These are phyloP conservation scores for Leptoxyphium fumago DNA, from an alignment of 2,329 filamentous ascomycete species.

Conservation along the genomic window DNA sequence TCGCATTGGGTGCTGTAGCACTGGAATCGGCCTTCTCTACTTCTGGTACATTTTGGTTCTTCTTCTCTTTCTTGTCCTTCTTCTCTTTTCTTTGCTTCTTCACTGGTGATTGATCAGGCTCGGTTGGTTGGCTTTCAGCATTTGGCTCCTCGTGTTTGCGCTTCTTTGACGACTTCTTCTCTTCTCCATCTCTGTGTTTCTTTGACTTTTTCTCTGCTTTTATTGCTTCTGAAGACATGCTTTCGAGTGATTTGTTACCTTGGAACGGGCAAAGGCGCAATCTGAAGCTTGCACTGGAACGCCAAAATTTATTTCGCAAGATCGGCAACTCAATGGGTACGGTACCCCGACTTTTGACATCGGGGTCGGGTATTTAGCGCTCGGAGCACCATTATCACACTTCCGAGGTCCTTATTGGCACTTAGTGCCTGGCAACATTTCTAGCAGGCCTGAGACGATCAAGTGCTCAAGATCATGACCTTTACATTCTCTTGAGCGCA, in stretches of 20 bases:
- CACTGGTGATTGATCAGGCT: conserved; percentile 8
- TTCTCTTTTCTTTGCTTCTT: conserved; percentile 24
- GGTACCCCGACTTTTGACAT: neutral
- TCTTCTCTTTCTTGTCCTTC: conserved; percentile 5
- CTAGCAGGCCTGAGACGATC: no score
- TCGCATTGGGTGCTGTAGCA: neutral
- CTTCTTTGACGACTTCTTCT: conserved; percentile 13
- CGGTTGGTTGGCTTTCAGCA: neutral
- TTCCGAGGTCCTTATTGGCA: no score
- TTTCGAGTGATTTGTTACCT: conserved; percentile 19
- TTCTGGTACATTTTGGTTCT: neutral
- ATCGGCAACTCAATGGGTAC: conserved; percentile 6
- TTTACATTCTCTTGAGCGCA: no score
- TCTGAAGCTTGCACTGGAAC: conserved; percentile 11
- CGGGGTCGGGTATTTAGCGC: neutral
- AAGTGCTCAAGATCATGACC: no score
- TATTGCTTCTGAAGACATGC: conserved; percentile 1
- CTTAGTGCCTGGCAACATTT: no score
- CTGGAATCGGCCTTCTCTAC: neutral
- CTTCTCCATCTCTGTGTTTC: conserved; percentile 1
- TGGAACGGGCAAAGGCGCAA: conserved; percentile 11
- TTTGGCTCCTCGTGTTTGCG: conserved; percentile 7
- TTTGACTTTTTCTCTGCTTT: conserved; percentile 3
- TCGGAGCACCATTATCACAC: neutral
- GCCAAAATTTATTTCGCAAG: conserved; percentile 4